A percentile compares a stretch with the other conserved stretches of the same genome.
These are phyloP conservation scores for Collybiopsis confluens DNA, from an alignment of 768 basidiomycete genomes.

Conservation along the genomic window DNA sequence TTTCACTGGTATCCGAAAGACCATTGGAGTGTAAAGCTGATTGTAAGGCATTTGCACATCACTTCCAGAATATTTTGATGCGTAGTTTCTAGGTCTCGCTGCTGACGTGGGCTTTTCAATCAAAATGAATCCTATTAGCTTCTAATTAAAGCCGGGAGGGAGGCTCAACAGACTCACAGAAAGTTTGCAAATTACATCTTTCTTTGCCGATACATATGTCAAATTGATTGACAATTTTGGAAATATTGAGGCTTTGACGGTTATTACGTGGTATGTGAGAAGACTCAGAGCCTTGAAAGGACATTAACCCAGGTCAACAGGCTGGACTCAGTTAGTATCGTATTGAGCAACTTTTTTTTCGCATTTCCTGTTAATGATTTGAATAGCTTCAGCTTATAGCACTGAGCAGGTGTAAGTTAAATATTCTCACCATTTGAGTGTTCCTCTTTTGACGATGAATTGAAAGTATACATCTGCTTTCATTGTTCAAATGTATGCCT, in stretches of 20 bases:
- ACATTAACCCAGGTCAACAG: neutral
- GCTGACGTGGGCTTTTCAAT: neutral
- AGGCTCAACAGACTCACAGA: neutral
- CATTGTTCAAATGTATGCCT: neutral
- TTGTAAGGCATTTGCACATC: neutral
- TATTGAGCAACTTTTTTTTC: neutral
- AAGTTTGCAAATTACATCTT: constrained; percentile 11
- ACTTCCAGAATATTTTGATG: neutral
- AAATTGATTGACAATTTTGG: constrained; percentile 11
- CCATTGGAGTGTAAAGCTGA: constrained; percentile 9
- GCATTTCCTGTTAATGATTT: neutral
- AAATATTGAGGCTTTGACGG: neutral
- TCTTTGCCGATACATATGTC: constrained; percentile 11
- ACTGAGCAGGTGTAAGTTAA: too few relatives aligned
- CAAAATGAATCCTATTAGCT: neutral
- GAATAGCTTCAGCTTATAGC: neutral
- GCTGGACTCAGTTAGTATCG: neutral
- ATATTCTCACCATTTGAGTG: neutral
- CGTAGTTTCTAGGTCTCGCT: neutral
- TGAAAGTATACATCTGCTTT: neutral
- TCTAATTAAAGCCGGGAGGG: neutral
- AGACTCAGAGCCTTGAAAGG: neutral
- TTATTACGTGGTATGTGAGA: neutral
- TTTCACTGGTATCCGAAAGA: neutral
- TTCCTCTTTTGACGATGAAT: neutral